phyloP scores from a whole-genome alignment of 78 protist genomes.

The Dictyostelium firmibasis region DNA sequence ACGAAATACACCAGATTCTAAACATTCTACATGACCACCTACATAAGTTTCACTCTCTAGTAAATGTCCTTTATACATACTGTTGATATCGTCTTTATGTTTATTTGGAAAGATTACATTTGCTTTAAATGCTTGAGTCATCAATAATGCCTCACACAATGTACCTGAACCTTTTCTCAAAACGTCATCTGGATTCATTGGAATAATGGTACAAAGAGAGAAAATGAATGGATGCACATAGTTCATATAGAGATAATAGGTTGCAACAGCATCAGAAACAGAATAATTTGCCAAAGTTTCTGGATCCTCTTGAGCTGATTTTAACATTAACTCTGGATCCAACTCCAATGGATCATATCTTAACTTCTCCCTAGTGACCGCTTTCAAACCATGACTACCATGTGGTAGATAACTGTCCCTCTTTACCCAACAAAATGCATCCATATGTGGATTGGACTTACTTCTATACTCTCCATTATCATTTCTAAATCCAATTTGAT shows the following conservation, averaged over 20 bases:
- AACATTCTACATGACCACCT: conserved; percentile 99
- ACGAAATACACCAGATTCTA: conserved; percentile 96
- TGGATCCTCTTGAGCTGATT: conserved; percentile 89
- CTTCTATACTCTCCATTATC: conserved; percentile 83
- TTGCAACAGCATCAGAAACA: conserved; percentile 99
- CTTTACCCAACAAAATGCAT: conserved; percentile 98
- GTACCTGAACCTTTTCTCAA: conserved; percentile 99
- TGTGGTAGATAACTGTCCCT: conserved; percentile 99
- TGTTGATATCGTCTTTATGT: conserved; percentile 48
- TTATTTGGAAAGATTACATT: conserved; percentile 98
- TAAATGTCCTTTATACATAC: conserved; percentile 92
- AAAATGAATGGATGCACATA: conserved; percentile 99
- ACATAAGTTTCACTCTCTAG: conserved; percentile 98
- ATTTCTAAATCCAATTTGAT: conserved; percentile 81
- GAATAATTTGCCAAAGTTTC: conserved; percentile 97
- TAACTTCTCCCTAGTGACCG: conserved; percentile 96
- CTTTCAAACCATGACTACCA: conserved; percentile 97
- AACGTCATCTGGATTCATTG: conserved; percentile 98
- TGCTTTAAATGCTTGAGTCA: conserved; percentile 90
- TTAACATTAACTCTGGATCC: conserved; percentile 98
- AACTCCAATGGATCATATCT: conserved; percentile 99
- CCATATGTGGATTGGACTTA: conserved; percentile 92
- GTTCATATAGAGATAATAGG: conserved; percentile 96
- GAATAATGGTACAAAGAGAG: conserved; percentile 98
- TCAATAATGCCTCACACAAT: conserved; percentile 98